A percentile compares a stretch with the other conserved stretches of the same genome.
phyloP scores from a whole-genome alignment of 768 basidiomycete species.

The Amylocystis lapponica region DNA sequence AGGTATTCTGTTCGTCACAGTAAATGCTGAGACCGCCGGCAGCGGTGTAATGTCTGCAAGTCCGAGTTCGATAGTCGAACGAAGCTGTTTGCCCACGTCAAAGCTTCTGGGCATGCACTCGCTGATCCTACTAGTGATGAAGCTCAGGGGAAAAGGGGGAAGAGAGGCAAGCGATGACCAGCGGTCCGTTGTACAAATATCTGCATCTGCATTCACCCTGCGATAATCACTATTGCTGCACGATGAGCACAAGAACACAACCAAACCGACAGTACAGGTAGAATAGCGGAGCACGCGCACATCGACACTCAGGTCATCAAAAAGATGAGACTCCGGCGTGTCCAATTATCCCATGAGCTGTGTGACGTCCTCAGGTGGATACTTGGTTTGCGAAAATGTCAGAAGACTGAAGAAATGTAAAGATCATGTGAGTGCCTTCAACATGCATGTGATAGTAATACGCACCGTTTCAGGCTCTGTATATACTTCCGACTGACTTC shows the following conservation, averaged over 20 bases:
- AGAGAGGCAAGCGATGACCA: conserved; percentile 22
- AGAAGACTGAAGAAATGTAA: conserved; percentile 56
- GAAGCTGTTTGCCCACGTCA: conserved; percentile 70
- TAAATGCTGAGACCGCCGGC: conserved; percentile 3
- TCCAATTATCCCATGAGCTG: conserved; percentile 79
- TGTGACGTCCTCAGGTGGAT: conserved; percentile 88
- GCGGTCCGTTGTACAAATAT: too few relatives aligned
- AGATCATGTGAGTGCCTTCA: neutral
- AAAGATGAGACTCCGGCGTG: too few relatives aligned
- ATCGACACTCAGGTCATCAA: neutral
- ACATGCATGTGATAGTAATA: neutral
- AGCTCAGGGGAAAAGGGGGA: conserved; percentile 18
- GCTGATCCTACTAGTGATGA: conserved; percentile 31
- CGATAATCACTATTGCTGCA: too few relatives aligned
- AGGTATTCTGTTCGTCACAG: too few relatives aligned
- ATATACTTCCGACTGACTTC: conserved; percentile 99
- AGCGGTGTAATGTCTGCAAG: conserved; percentile 68
- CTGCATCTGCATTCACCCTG: too few relatives aligned
- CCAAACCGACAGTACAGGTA: too few relatives aligned
- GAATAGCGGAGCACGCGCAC: neutral
- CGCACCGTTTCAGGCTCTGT: conserved; percentile 91
- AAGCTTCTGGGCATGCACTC: conserved; percentile 63
- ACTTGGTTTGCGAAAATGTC: conserved; percentile 94
- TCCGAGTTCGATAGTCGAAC: conserved; percentile 60
- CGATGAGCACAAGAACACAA: too few relatives aligned